A percentile compares a stretch with the other conserved stretches of the same genome.
Evolutionary conservation across 257 asterid genomes (phyloP).

Genomic region (Vinca minor): DNA sequence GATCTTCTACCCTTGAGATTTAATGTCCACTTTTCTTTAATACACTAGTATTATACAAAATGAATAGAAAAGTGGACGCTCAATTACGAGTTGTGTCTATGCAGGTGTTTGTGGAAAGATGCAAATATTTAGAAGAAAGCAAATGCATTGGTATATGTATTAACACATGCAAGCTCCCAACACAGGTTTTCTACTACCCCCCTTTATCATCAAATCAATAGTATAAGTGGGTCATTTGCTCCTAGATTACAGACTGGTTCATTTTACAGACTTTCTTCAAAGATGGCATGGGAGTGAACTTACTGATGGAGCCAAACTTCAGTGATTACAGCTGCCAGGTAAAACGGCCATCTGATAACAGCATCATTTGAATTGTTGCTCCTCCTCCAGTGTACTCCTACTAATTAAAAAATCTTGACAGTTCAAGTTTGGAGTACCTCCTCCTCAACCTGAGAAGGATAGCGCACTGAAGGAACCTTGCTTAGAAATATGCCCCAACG

Average conservation of each 20-base stretch:
- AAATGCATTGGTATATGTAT: slow-evolving; percentile 80
- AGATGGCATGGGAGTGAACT: slow-evolving; percentile 78
- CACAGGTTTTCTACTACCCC: slow-evolving; percentile 43
- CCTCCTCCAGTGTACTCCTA: too few relatives aligned
- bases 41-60: too few relatives aligned
- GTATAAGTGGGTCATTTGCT: too few relatives aligned
- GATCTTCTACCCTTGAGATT: too few relatives aligned
- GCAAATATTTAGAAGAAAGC: slow-evolving; percentile 92
- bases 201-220: neutral
- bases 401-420: too few relatives aligned
- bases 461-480: slow-evolving; percentile 62
- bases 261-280: slow-evolving; percentile 49
- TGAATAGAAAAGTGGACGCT: too few relatives aligned
- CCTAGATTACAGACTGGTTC: neutral
- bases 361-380: too few relatives aligned
- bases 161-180: slow-evolving; percentile 85
- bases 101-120: slow-evolving; percentile 76
- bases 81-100: neutral
- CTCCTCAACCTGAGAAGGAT: slow-evolving; percentile 54
- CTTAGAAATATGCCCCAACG: slow-evolving; percentile 62
- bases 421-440: slow-evolving; percentile 75
- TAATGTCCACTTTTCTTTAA: too few relatives aligned
- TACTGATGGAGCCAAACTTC: slow-evolving; percentile 83
- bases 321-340: slow-evolving; percentile 83
- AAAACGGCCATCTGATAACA: neutral